A percentile compares a stretch with the other conserved stretches of the same genome.
These are phyloP conservation scores for Chlorociboria aeruginascens DNA, from an alignment of 495 filamentous ascomycete species.

Conservation along the genomic window DNA sequence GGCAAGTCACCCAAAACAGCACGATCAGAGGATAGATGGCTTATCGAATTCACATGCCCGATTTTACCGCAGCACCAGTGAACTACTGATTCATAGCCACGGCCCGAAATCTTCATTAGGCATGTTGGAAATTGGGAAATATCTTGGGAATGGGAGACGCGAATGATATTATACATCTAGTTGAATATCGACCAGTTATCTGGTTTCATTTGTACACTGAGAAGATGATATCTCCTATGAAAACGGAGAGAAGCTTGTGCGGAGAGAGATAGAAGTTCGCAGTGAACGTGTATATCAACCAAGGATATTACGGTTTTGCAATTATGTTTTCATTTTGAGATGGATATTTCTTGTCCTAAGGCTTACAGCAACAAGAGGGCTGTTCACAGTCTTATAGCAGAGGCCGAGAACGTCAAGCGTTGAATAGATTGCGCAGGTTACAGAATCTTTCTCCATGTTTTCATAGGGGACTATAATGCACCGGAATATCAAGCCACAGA, in stretches of 20 bases:
- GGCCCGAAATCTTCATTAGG: constrained; percentile 25
- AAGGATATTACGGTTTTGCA: constrained; percentile 84
- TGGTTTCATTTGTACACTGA: constrained; percentile 89
- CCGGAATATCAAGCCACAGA: constrained; percentile 96
- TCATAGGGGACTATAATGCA: constrained; percentile 97
- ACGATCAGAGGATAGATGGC: no score
- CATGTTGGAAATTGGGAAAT: constrained; percentile 97
- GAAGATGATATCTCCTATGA: constrained; percentile 82
- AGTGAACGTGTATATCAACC: constrained; percentile 88
- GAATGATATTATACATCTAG: constrained; percentile 90
- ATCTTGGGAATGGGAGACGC: constrained; percentile 90
- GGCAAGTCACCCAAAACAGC: no score
- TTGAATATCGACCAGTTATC: constrained; percentile 73
- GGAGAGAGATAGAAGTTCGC: constrained; percentile 94
- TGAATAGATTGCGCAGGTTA: constrained; percentile 97
- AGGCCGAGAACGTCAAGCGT: no score
- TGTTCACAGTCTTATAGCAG: constrained; percentile 93
- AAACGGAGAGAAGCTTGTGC: constrained; percentile 82
- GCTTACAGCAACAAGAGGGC: constrained; percentile 83
- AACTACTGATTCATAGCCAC: no score
- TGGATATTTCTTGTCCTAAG: constrained; percentile 94
- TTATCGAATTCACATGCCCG: no score
- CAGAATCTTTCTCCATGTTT: constrained; percentile 77
- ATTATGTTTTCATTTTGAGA: constrained; percentile 92
- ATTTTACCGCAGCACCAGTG: no score